Base-by-base conservation (phyloP, 169 alveolate species). In the Plasmodium fragile region DNA sequence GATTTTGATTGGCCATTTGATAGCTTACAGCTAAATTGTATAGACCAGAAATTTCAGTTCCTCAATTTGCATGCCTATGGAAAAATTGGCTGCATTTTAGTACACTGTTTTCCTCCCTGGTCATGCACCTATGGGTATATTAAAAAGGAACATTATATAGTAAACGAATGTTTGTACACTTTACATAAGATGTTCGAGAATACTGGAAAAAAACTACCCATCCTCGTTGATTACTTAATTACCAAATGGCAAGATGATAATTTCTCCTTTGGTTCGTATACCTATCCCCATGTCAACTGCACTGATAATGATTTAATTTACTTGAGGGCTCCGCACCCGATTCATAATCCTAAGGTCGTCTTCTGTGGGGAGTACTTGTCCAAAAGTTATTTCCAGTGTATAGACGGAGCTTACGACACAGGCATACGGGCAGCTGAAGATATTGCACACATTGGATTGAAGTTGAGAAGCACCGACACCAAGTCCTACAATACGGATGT, bases 401-500 rank as follows among this genome's bases (percentile, higher is more conserved):
- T 96, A 25, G 97, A 96, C 75, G 97, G 97, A 16, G 96, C 97
- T 0, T 96, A 87, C 69, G 97, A 96, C 79, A 96, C 97, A 16
- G 96, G 97, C 16, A 93, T 96, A 59, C 84, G 97, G 5, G 97
- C 97, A 55, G 97, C 97, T 25, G 97, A 96, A 80, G 97, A 96
- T 43, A 81, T 96, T 52, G 96, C 96, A 2, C 96, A 96, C 39
- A 83, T 96, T 11, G 97, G 96, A 36, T 69, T 94, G 69, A 41
- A 49, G n/a, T 85, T 91, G 70, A 43, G 52, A 22, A 41, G 77
- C 36, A 30, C 13, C 30, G 83, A 77, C 32, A 30, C n/a, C 5
- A 39, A 89, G 69, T 18, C 34, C 32, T 79, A 89, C 69, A 89
- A 89, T 43, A 89, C 96, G 11, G 97, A 96, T 71, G 95, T 95